Evolutionary conservation across 495 filamentous ascomycete genomes (phyloP).

Genomic region (Talaromyces adpressus): DNA sequence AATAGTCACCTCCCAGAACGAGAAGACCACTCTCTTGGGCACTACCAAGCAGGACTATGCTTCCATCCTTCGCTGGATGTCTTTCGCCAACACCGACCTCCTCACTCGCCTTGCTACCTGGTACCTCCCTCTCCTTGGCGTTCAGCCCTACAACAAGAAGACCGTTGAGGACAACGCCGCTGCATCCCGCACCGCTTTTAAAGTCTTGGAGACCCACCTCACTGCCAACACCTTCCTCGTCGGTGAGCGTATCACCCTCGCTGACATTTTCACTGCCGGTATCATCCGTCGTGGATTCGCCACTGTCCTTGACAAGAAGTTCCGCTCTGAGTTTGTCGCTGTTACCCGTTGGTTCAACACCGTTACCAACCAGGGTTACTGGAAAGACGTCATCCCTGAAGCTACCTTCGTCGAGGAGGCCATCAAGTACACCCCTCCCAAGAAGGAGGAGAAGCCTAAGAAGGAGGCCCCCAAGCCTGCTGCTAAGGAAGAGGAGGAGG

Average conservation of each 20-base stretch:
- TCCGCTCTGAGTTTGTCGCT: slow-evolving; percentile 72
- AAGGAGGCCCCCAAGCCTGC: slow-evolving; percentile 50
- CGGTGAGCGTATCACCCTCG: slow-evolving; percentile 93
- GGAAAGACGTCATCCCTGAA: slow-evolving; percentile 67
- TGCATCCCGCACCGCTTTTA: slow-evolving; percentile 55
- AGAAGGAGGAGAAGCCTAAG: slow-evolving; percentile 74
- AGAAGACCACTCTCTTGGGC: slow-evolving; percentile 97
- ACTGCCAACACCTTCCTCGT: slow-evolving; percentile 92
- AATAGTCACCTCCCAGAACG: slow-evolving; percentile 95
- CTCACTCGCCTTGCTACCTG: slow-evolving; percentile 67
- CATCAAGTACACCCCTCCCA: slow-evolving; percentile 82
- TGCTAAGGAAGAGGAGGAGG: slow-evolving; percentile 54
- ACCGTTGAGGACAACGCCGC: slow-evolving; percentile 70
- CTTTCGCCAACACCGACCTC: slow-evolving; percentile 81
- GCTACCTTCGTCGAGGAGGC: slow-evolving; percentile 73
- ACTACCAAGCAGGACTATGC: slow-evolving; percentile 99
- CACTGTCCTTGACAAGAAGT: slow-evolving; percentile 82
- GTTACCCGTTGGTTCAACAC: slow-evolving; percentile 92
- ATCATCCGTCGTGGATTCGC: slow-evolving; percentile 80
- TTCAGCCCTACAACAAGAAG: slow-evolving; percentile 96
- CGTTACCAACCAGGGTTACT: slow-evolving; percentile 83
- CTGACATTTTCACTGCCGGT: slow-evolving; percentile 77
- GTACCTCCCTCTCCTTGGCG: slow-evolving; percentile 84
- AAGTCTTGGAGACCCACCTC: slow-evolving; percentile 79
- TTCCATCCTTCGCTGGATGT: slow-evolving; percentile 96